phyloP scores from a whole-genome alignment of 2,329 filamentous ascomycete species.

The Venturia aucupariae region DNA sequence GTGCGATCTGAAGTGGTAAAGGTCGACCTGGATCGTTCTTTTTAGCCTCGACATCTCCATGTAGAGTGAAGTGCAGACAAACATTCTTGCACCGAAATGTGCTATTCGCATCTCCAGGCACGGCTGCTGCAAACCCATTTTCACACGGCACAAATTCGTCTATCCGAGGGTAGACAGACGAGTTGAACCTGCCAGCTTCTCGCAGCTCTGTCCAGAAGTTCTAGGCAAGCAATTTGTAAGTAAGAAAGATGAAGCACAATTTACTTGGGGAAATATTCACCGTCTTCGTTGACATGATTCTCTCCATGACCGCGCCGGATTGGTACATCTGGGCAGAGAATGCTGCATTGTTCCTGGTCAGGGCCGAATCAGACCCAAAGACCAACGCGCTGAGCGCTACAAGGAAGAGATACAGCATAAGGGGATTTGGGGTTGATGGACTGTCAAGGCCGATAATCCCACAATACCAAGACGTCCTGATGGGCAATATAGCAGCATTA shows the following conservation, averaged over 20 bases:
- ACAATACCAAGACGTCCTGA: not conserved
- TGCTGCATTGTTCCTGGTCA: not conserved
- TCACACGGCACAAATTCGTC: conserved; percentile 19
- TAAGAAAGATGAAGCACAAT: conserved; percentile 8
- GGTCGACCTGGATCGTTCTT: conserved; percentile 33
- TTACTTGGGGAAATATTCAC: conserved; percentile 14
- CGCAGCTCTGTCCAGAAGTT: not conserved
- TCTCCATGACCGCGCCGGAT: conserved; percentile 29
- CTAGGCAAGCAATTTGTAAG: conserved; percentile 16
- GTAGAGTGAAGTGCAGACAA: not conserved
- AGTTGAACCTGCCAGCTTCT: conserved; percentile 1
- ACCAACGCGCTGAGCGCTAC: not conserved
- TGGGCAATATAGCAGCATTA: not conserved
- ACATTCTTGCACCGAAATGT: conserved; percentile 32
- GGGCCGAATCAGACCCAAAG: not conserved
- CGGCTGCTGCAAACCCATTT: conserved; percentile 29
- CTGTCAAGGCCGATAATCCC: not conserved
- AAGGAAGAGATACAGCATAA: not conserved
- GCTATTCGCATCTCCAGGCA: conserved; percentile 25
- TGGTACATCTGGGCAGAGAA: conserved; percentile 28
- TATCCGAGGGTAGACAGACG: conserved; percentile 4
- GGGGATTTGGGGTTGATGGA: not conserved
- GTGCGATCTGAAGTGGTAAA: conserved; percentile 49
- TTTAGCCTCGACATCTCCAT: not conserved
- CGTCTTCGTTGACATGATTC: conserved; percentile 27